Conservation (phyloP, 2,329 filamentous ascomycete genomes). For the Aspergillus carbonarius region DNA sequence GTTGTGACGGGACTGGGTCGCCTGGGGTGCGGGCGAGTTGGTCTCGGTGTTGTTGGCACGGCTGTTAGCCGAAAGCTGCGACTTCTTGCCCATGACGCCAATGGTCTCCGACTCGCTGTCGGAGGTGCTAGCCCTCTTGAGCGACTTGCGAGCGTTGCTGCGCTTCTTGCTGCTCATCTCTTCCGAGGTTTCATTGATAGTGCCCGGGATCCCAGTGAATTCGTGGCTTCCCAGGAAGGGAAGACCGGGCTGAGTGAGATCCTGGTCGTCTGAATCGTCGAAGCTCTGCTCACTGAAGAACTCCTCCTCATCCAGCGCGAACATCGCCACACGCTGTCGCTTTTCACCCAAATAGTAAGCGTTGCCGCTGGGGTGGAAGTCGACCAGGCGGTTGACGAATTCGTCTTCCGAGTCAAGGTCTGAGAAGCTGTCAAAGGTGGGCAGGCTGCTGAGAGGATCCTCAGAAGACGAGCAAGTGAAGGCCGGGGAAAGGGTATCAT, state of each 20-base stretch:
- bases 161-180: constrained; percentile 53
- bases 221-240: constrained; percentile 59
- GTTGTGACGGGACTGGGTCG: constrained; percentile 44
- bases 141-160: constrained; percentile 38
- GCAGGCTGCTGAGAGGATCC: constrained; percentile 60
- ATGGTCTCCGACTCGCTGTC: constrained; percentile 33
- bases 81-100: constrained; percentile 24
- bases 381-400: constrained; percentile 71
- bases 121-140: constrained; percentile 28
- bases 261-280: constrained; percentile 70
- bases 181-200: constrained; percentile 45
- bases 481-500: constrained; percentile 38
- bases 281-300: constrained; percentile 76
- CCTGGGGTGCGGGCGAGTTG: constrained; percentile 41
- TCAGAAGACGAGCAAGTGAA: constrained; percentile 45
- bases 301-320: constrained; percentile 71
- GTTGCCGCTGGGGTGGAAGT: constrained; percentile 62
- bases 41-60: constrained; percentile 35
- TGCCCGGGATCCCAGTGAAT: constrained; percentile 19
- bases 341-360: constrained; percentile 63
- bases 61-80: constrained; percentile 31
- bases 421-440: constrained; percentile 79
- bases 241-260: constrained; percentile 60
- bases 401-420: constrained; percentile 91
- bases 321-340: constrained; percentile 70